phyloP scores from a whole-genome alignment of 2,329 filamentous ascomycete genomes.

The Fusarium sp. region DNA sequence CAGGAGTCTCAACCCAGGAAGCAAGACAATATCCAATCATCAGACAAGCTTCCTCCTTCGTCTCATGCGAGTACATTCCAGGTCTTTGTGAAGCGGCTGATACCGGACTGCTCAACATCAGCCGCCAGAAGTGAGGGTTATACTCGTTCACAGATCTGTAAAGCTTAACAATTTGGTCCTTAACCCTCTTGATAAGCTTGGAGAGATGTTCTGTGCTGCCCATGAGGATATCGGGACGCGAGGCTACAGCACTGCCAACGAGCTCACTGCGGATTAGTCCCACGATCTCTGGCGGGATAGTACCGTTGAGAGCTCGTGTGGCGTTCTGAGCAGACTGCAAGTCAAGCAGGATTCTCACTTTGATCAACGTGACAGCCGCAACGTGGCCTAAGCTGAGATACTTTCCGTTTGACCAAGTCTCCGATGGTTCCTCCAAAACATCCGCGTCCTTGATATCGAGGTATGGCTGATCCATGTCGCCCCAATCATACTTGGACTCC shows the following conservation, averaged over 20 bases:
- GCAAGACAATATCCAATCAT: conserved; percentile 1
- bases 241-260: conserved; percentile 1
- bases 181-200: conserved; percentile 8
- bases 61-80: not conserved
- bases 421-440: conserved; percentile 48
- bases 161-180: conserved; percentile 22
- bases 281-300: conserved; percentile 34
- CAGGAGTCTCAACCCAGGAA: conserved; percentile 36
- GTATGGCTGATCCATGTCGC: conserved; percentile 27
- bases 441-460: conserved; percentile 53
- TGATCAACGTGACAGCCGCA: conserved; percentile 31
- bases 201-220: not conserved
- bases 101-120: conserved; percentile 16
- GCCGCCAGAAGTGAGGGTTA: conserved; percentile 33
- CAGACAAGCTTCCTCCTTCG: conserved; percentile 30
- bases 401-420: not conserved
- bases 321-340: conserved; percentile 32
- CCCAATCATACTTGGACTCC: conserved; percentile 31
- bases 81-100: conserved; percentile 1
- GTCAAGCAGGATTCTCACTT: conserved; percentile 39
- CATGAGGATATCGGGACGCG: conserved; percentile 4
- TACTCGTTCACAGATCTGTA: conserved; percentile 17
- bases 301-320: not conserved
- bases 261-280: conserved; percentile 30
- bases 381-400: conserved; percentile 30